These are phyloP conservation scores for Wallacemonas sp. DNA, from an alignment of 208 protist genomes.

Conservation along the genomic window DNA sequence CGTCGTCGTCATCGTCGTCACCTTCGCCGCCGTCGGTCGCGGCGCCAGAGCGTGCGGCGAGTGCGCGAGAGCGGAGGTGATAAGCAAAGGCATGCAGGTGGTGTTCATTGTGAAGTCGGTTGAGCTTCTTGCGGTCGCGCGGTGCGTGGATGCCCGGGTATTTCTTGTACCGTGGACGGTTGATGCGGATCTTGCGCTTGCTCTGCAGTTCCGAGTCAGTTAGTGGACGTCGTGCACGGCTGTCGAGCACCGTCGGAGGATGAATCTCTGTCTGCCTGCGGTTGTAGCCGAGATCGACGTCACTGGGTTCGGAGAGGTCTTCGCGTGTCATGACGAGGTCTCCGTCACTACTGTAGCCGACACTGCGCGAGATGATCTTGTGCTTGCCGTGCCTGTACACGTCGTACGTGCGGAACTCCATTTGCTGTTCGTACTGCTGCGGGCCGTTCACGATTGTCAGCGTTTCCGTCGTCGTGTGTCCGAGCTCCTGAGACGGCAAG, in stretches of 20 bases:
- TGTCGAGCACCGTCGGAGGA: conserved; percentile 71
- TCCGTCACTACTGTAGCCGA: conserved; percentile 86
- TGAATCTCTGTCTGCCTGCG: conserved; percentile 55
- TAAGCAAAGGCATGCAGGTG: conserved; percentile 35
- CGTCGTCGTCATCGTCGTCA: not conserved
- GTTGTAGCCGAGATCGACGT: conserved; percentile 58
- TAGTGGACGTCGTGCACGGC: conserved; percentile 62
- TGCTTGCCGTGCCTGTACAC: conserved; percentile 75
- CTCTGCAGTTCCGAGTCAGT: conserved; percentile 48
- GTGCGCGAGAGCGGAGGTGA: conserved; percentile 51
- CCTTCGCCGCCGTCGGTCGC: not conserved
- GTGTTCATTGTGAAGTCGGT: conserved; percentile 81
- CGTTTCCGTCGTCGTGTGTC: conserved; percentile 57
- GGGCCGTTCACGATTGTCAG: conserved; percentile 66
- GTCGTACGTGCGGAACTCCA: conserved; percentile 88
- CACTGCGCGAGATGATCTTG: conserved; percentile 71
- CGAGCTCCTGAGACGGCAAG: conserved; percentile 39
- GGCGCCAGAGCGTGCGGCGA: conserved; percentile 23
- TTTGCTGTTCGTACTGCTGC: conserved; percentile 53
- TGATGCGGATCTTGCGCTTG: conserved; percentile 41
- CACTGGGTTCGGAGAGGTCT: conserved; percentile 74
- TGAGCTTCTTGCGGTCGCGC: conserved; percentile 70
- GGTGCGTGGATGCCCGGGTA: conserved; percentile 83
- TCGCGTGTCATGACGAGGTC: conserved; percentile 82
- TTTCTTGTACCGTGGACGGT: conserved; percentile 68